Percentiles rank a stretch among this genome's conserved stretches.
Conservation (phyloP, 2,329 filamentous ascomycete genomes). For the Fusarium luffae region DNA sequence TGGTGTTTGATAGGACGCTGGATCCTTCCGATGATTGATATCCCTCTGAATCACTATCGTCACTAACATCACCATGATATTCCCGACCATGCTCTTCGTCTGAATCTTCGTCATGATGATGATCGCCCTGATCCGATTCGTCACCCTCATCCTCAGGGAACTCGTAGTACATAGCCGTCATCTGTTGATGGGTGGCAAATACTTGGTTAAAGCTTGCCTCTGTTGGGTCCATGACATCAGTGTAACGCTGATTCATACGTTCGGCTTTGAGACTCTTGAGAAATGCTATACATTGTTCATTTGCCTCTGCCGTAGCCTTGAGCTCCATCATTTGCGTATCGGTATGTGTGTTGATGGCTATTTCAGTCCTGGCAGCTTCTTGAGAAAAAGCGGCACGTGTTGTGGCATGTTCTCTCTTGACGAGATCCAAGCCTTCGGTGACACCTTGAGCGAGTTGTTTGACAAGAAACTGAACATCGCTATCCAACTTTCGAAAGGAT, state of each 20-base stretch:
- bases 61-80: no score
- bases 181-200: neutral
- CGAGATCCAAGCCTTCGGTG: accelerated
- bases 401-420: accelerated
- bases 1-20: no score
- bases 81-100: no score
- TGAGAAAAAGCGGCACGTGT: accelerated
- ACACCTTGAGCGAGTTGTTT: accelerated
- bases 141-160: accelerated
- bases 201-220: neutral
- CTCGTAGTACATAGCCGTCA: accelerated
- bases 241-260: accelerated
- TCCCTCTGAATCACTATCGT: no score
- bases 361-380: accelerated
- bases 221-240: accelerated
- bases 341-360: accelerated
- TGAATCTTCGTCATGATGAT: no score
- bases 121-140: no score
- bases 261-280: neutral
- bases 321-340: accelerated
- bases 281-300: accelerated
- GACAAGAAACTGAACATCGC: accelerated
- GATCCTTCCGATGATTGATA: accelerated
- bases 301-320: accelerated
- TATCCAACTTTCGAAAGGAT: accelerated